Percentiles rank a stretch among this genome's conserved stretches.
These are phyloP conservation scores for Litchi chinensis DNA, from an alignment of 345 rosid species.

Conservation along the genomic window DNA sequence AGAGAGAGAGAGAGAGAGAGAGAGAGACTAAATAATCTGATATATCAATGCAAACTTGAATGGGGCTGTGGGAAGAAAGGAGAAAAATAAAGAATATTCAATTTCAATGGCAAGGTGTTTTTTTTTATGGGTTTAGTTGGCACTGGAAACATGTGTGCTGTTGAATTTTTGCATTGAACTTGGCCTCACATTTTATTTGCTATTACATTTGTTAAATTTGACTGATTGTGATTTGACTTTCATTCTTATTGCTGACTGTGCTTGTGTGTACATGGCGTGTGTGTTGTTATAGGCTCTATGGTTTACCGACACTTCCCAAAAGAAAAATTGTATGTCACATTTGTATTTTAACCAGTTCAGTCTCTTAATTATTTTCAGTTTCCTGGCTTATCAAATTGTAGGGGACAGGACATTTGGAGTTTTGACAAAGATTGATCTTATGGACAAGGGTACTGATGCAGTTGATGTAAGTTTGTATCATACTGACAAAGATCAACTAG, in stretches of 20 bases:
- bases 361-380: slow-evolving; percentile 6
- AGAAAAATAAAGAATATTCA: not conserved
- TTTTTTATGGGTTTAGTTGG: not conserved
- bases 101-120: not conserved
- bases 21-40: not conserved
- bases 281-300: not conserved
- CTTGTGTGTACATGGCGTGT: not conserved
- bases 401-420: slow-evolving; percentile 95
- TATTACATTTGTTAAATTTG: not conserved
- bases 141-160: not conserved
- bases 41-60: not conserved
- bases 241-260: not conserved
- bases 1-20: not conserved
- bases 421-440: slow-evolving; percentile 87
- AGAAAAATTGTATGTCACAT: not conserved
- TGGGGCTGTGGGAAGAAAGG: not conserved
- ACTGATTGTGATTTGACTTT: not conserved
- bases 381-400: slow-evolving; percentile 36
- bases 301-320: not conserved
- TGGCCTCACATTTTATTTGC: not conserved
- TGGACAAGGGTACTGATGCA: slow-evolving; percentile 96
- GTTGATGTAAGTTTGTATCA: slow-evolving; percentile 77
- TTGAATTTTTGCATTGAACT: not conserved
- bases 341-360: not conserved
- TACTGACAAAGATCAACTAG: not conserved